Base-by-base conservation (phyloP, 306 rosid species). In the Pterocarpus santalinus region DNA sequence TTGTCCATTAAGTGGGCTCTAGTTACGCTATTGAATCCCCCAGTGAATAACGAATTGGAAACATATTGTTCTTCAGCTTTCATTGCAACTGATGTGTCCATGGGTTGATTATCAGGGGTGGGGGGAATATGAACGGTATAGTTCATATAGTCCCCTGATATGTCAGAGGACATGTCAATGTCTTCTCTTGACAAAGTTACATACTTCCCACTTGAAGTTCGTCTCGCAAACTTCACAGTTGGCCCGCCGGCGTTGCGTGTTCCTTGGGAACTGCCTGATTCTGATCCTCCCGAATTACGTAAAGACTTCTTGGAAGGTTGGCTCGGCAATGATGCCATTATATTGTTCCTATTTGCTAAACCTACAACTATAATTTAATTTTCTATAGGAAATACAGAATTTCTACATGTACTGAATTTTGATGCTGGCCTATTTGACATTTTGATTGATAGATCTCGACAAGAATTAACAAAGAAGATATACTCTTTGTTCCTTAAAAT, bases 31-130 rank as follows among this genome's bases (percentile, higher is more conserved):
- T 94, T 92, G 92, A 92, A 94, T 58, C 98, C 98, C 0, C 97
- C 97, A 0, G 98, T 94, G 39, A 94, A 94, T 15, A 94, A 83
- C 1, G 98, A 94, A 81, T 92, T 94, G 0, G 98, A 89, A 39
- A 94, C 94, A 39, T 94, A 92, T 65, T 92, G 98, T 78, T 94
- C 98, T 86, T 92, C 98, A 0, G 98, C 98, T 86, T 94, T 94
- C 63, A 83, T 88, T 0, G 97, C 97, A 2, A 92, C 85, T 0
- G 97, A 91, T 2, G 91, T 33, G 33, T 91, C 97, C 92, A 88
- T 91, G 0, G 97, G 97, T 22, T 94, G 92, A 72, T 94, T 92
- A 56, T 92, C 98, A 0, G 97, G 97, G 0, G 98, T 94, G 0
- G 98, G 91, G 1, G 98, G 97, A 83, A 94, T 92, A 65, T 92